Evolutionary conservation across 768 basidiomycete genomes (phyloP).

Genomic region (Cantharellus anzutake): DNA sequence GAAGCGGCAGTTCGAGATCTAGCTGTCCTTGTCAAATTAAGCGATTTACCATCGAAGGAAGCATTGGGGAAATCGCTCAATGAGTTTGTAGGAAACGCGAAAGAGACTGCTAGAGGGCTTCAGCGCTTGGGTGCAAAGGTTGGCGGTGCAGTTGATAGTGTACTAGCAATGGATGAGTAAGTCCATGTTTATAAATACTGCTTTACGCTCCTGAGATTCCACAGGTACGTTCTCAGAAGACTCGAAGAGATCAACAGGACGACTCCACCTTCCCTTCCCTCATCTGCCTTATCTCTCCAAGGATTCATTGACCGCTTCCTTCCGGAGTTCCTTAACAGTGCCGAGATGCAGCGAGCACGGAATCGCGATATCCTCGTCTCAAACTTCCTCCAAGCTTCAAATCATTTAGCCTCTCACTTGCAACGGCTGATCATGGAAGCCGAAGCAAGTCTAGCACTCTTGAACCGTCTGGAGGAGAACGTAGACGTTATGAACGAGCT

Average conservation of each 20-base stretch:
- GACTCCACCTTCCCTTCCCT: background rate
- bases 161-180: constrained; percentile 57
- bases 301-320: constrained; percentile 9
- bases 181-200: constrained; percentile 33
- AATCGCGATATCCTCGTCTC: constrained; percentile 38
- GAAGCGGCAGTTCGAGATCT: constrained; percentile 62
- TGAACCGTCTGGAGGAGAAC: constrained; percentile 43
- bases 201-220: background rate
- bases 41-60: constrained; percentile 43
- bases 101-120: constrained; percentile 36
- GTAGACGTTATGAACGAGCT: constrained; percentile 38
- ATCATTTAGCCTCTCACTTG: constrained; percentile 26
- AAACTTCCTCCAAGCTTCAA: background rate
- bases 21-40: constrained; percentile 38
- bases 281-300: constrained; percentile 17
- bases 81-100: constrained; percentile 42
- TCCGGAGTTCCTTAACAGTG: constrained; percentile 6
- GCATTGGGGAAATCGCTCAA: constrained; percentile 30
- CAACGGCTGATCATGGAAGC: constrained; percentile 47
- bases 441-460: constrained; percentile 32
- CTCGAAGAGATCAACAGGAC: constrained; percentile 12
- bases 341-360: constrained; percentile 13
- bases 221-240: constrained; percentile 4
- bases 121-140: constrained; percentile 46
- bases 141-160: constrained; percentile 59